Evolutionary conservation across 2,329 filamentous ascomycete species (phyloP), one percentile per base, ranked within the genome.

Genomic region (Arthrobotrys megalospora): DNA sequence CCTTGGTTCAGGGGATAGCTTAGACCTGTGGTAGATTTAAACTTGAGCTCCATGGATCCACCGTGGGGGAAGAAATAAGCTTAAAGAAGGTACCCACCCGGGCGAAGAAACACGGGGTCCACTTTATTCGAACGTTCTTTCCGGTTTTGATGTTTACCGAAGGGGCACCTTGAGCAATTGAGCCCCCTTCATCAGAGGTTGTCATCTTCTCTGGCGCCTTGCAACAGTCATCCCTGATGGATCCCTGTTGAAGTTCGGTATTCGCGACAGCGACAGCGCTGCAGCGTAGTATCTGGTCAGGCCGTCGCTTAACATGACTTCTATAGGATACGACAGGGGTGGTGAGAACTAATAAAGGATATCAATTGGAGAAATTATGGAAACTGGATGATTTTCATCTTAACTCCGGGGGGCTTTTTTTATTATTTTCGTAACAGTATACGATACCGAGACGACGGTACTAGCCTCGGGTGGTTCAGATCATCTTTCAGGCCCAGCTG

Each of bases 221-320:
- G 50, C 50, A 28, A 16, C 52, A 36, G 14, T 21, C 52, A 21
- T 58, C 52, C n/a, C 28, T 38, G 8, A 58, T 19, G 50, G 12
- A 53, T 53, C 32, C 32, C 36, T 38, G 28, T 58, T 14, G 2
- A 38, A 1, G 28, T 3, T 24, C 36, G 36, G 34, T 24, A 60
- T 19, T 28, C 41, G 36, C 19, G 19, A 60, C 55, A 43, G n/a
- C 6, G 7, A 38, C 32, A 8, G 34, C 52, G 32, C n/a, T n/a
- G 12, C 7, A 38, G 32, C 32, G n/a, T 58, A 28, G 36, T 7
- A 48, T 48, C 14, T 38, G 32, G 6, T 21, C n/a, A 38, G 52
- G 52, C 32, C 55, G 19, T 60, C 55, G 55, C 55, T 60, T 60
- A 60, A 3, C 16, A 43, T 60, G 36, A 43, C 55, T 43, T 28